Conservation (phyloP, 2,329 filamentous ascomycete species). For the Aspergillus fumigatus region DNA sequence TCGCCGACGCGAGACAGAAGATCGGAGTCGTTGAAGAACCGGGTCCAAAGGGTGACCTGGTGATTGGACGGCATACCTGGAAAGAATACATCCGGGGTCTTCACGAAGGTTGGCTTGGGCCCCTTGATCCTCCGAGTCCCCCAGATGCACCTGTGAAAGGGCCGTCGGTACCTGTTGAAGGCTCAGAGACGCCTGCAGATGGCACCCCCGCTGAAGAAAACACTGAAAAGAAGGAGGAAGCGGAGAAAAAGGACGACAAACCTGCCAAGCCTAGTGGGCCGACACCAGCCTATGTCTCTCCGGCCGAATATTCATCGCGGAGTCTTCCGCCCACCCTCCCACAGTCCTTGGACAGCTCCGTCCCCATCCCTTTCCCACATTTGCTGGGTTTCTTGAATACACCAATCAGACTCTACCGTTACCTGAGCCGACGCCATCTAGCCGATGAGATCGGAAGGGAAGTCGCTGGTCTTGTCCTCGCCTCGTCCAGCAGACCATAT, state of each 20-base stretch:
- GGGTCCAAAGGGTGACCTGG: slow-evolving; percentile 75
- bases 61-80: slow-evolving; percentile 90
- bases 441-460: slow-evolving; percentile 85
- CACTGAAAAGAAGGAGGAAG: slow-evolving; percentile 41
- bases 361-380: slow-evolving; percentile 75
- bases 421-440: slow-evolving; percentile 74
- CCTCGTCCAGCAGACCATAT: slow-evolving; percentile 39
- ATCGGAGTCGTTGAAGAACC: slow-evolving; percentile 67
- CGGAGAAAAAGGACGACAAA: slow-evolving; percentile 44
- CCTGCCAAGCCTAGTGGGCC: slow-evolving; percentile 51
- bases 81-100: slow-evolving; percentile 93
- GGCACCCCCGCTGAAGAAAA: slow-evolving; percentile 20
- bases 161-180: slow-evolving; percentile 19
- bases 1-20: slow-evolving; percentile 60
- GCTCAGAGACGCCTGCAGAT: slow-evolving; percentile 23
- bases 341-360: slow-evolving; percentile 65
- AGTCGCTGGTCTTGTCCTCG: slow-evolving; percentile 77
- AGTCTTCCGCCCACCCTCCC: slow-evolving; percentile 63
- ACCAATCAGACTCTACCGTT: slow-evolving; percentile 78
- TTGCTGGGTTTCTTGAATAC: slow-evolving; percentile 91
- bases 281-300: slow-evolving; percentile 68
- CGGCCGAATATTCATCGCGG: slow-evolving; percentile 66
- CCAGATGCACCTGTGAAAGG: slow-evolving; percentile 20
- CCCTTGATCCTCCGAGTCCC: slow-evolving; percentile 52
- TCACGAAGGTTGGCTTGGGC: slow-evolving; percentile 95